A percentile compares a stretch with the other conserved stretches of the same genome.
These are phyloP conservation scores for Aethionema arabicum DNA, from an alignment of 345 rosid species.

Conservation along the genomic window DNA sequence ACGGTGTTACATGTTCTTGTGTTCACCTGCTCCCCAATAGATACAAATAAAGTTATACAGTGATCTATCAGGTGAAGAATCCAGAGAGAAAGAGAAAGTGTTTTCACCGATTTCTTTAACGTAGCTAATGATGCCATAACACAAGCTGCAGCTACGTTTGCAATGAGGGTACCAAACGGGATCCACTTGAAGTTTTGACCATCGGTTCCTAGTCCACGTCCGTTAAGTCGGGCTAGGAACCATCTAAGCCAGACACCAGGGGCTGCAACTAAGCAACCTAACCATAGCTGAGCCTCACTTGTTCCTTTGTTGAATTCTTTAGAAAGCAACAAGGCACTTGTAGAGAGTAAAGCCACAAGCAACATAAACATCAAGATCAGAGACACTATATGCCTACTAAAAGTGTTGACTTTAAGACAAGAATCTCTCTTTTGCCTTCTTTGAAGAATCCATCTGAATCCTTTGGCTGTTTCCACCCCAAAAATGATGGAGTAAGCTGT, in stretches of 20 bases:
- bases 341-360: slow-evolving; percentile 47
- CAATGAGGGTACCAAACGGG: slow-evolving; percentile 86
- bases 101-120: slow-evolving; percentile 56
- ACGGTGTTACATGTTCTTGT: slow-evolving; percentile 49
- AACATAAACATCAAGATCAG: slow-evolving; percentile 44
- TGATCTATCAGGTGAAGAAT: slow-evolving; percentile 9
- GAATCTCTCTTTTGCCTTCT: slow-evolving; percentile 16
- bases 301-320: slow-evolving; percentile 51
- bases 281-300: slow-evolving; percentile 64
- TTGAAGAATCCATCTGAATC: slow-evolving; percentile 55
- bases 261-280: slow-evolving; percentile 74
- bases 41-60: slow-evolving; percentile 11
- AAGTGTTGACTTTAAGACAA: slow-evolving; percentile 39
- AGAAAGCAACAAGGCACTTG: slow-evolving; percentile 48
- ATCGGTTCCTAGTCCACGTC: slow-evolving; percentile 69
- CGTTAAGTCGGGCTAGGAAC: slow-evolving; percentile 82
- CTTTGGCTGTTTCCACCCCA: slow-evolving; percentile 82
- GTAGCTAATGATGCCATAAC: slow-evolving; percentile 76
- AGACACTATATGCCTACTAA: slow-evolving; percentile 44
- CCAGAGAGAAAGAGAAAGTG: not conserved
- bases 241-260: slow-evolving; percentile 97
- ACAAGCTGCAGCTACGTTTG: slow-evolving; percentile 79
- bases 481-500: slow-evolving; percentile 65
- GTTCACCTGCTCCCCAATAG: slow-evolving; percentile 47
- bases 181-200: slow-evolving; percentile 62